Evolutionary conservation across 805 yeast species (phyloP), one percentile per base, ranked within the genome.

Genomic region (Zygotorulaspora chibaensis): DNA sequence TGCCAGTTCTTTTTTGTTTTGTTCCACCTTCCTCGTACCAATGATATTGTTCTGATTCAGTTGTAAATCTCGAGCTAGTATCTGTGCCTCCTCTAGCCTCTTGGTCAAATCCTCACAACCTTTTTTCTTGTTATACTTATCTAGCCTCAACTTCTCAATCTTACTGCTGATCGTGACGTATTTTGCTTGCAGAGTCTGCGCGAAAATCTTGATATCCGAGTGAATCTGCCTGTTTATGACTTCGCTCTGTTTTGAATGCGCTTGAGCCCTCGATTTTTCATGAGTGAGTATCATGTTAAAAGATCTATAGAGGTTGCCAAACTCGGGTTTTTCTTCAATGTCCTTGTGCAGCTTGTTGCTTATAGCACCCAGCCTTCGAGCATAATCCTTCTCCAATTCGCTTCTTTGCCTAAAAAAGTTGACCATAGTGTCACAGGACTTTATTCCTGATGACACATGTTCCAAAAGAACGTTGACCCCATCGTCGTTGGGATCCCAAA

Each of bases 401-500:
- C 59, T 50, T 43, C 59, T 50, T n/a, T 55, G 59, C 42, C 56
- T 62, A 37, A 62, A 64, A 42, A 62, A 59, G 12, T 46, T 51
- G n/a, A 57, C 53, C 37, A 61, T 35, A 5, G 57, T 50, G 13
- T 53, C 46, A 37, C 62, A 56, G 1, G 67, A 52, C 38, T 51
- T 56, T 16, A 63, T 57, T 5, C 68, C 67, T 7, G 52, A 45
- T 1, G 59, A 50, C 1, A 63, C 51, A 38, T 65, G 69, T 20
- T 53, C 50, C 27, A 63, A 47, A 18, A 65, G 43, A 9, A 62
- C 48, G 36, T 53, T 55, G 20, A 58, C 65, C 11, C 68, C 69
- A 5, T 58, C 56, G 37, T 63, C 66, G 25, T 59, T 53, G 23
- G 64, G 64, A 47, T 65, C 69, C 67, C 69, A 65, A 37, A 65